Evolutionary conservation across 2,329 filamentous ascomycete species (phyloP).

Genomic region (Diaporthe australafricana): DNA sequence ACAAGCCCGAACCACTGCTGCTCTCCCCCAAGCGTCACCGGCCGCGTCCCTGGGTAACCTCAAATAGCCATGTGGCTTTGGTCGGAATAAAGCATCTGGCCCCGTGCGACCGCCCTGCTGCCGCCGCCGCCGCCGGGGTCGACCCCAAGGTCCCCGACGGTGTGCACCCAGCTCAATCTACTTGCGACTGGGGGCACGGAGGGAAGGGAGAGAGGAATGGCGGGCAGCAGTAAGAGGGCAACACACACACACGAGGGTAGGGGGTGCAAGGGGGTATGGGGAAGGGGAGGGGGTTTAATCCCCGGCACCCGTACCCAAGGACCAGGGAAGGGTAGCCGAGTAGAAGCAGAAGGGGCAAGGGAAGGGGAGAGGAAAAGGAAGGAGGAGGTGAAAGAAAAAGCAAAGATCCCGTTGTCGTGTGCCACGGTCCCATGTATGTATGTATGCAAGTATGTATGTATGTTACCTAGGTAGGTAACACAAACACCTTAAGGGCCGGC

Average conservation of each 20-base stretch:
- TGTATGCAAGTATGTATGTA: neutral
- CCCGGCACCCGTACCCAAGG: neutral
- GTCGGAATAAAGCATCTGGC: constrained; percentile 27
- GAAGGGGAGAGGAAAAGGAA: neutral
- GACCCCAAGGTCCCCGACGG: constrained; percentile 12
- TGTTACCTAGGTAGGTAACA: constrained; percentile 6
- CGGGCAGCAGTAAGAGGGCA: neutral
- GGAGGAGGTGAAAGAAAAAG: constrained; percentile 18
- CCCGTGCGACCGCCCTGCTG: constrained; percentile 15
- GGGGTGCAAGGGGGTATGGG: neutral
- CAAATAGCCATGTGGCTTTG: constrained; percentile 30
- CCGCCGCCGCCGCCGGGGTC: constrained; percentile 5
- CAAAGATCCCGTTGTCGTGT: constrained; percentile 20
- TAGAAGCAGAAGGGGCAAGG: constrained; percentile 3
- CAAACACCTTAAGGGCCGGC: neutral
- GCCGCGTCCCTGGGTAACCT: constrained; percentile 28
- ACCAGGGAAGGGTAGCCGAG: constrained; percentile 12
- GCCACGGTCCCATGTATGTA: neutral
- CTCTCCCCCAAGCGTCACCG: constrained; percentile 13
- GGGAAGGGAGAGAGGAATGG: neutral
- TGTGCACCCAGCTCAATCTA: constrained; percentile 20
- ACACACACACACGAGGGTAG: constrained; percentile 13
- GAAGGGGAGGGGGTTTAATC: neutral
- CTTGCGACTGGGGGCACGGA: constrained; percentile 12
- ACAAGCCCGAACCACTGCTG: neutral